Percentiles rank a stretch among this genome's conserved stretches.
Evolutionary conservation across 257 asterid species (phyloP).

Genomic region (Fraxinus quadrangulata): DNA sequence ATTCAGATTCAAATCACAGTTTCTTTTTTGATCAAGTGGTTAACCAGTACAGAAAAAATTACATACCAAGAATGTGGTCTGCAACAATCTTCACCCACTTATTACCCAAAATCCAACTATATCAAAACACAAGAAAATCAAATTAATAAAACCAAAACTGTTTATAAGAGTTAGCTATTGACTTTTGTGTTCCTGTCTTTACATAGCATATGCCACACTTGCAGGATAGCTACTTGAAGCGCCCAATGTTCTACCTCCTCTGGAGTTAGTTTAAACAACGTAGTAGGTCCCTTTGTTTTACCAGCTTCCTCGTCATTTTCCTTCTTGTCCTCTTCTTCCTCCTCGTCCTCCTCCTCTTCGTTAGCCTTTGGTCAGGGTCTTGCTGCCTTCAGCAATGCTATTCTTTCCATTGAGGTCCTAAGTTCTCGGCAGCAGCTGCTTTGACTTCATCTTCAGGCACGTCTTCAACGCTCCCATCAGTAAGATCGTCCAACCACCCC

Average conservation of each 20-base stretch:
- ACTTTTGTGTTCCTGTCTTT: conserved; percentile 63
- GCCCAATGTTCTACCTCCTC: conserved; percentile 90
- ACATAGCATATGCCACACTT: conserved; percentile 80
- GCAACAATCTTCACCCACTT: neutral
- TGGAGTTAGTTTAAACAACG: conserved; percentile 63
- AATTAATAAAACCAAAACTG: neutral
- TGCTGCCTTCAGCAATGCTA: conserved; percentile 82
- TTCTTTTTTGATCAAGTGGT: neutral
- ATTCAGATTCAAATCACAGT: too few species aligned
- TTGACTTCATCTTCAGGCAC: conserved; percentile 93
- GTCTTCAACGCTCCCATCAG: conserved; percentile 81
- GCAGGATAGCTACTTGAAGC: conserved; percentile 79
- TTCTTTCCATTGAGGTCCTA: conserved; percentile 77
- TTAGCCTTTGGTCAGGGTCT: conserved; percentile 63
- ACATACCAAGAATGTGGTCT: neutral
- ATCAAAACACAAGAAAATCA: neutral
- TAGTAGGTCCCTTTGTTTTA: conserved; percentile 58
- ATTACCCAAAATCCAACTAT: neutral
- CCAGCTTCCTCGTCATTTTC: conserved; percentile 45
- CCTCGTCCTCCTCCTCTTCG: conserved; percentile 40
- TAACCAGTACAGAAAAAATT: neutral
- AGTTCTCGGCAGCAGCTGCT: conserved; percentile 72
- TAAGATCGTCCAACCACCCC: conserved; percentile 92
- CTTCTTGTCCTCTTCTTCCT: conserved; percentile 26
- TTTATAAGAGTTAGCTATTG: conserved; percentile 27